Base-by-base conservation (phyloP, 2,329 filamentous ascomycete genomes). In the Xylaria sp. region DNA sequence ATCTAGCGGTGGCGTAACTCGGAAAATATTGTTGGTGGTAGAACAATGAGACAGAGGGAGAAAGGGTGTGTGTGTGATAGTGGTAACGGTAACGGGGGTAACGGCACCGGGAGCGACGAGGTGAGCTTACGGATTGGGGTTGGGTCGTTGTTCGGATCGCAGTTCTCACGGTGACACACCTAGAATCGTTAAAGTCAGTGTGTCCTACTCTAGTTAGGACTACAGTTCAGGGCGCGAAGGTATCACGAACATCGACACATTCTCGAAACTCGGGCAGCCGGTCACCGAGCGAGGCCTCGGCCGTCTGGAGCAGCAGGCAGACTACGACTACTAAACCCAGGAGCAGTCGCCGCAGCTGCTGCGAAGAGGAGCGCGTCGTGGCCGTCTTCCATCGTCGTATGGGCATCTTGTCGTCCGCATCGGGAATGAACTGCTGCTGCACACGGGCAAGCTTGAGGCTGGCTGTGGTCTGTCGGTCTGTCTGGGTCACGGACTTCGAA, bases 151-250 rank as follows among this genome's bases (percentile, higher is more conserved):
- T 88, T 87, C 50, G 86, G 82, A 69, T 87, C 87, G 82, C 95
- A 98, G 80, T 97, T 97, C 79, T 95, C 90, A 54, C 85, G 81
- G 78, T 88, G 85, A 84, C 95, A 98, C 75, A 95, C 86, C 94
- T 97, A 70, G 66, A 37, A 28, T 55, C 12, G 8, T 20, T 23
- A 25, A 25, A 41, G 50, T 59, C n/a, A 51, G 39, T 58, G n/a
- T 58, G 39, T 54, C 66, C 54, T 48, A 6, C 46, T 48, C n/a
- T 28, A 28, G 28, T 28, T 1, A 28, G 46, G 7, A 20, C 18
- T 18, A 5, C 7, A 20, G n/a, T 48, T 20, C 13, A 13, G 50
- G 50, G 37, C 13, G 37, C 13, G 46, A 51, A 41, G 60, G 55
- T 20, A 51, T 63, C 51, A 81, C 83, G 72, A 84, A 97, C 95